phyloP scores from a whole-genome alignment of 163 green algal genomes.

The Coccomyxa subellipsoidea region DNA sequence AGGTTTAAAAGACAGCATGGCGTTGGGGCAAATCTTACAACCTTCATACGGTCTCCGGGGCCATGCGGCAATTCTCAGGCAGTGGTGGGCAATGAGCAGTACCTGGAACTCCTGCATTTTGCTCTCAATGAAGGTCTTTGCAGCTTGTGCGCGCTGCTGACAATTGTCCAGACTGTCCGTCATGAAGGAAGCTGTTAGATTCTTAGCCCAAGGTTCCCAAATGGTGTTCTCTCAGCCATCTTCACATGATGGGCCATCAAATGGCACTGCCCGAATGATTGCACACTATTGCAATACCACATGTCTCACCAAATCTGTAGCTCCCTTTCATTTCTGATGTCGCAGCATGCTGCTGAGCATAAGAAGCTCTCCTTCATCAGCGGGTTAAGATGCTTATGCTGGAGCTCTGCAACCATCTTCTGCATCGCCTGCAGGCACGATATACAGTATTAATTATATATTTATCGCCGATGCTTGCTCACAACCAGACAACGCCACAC shows the following conservation, averaged over 20 bases:
- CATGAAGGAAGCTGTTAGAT: too few relatives aligned
- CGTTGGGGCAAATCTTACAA: too few relatives aligned
- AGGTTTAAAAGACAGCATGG: not conserved
- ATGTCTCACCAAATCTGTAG: not conserved
- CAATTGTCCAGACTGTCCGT: not conserved
- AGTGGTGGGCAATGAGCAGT: too few relatives aligned
- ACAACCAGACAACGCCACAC: not conserved
- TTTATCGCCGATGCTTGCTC: not conserved
- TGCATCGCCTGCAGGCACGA: not conserved
- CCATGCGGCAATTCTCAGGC: too few relatives aligned
- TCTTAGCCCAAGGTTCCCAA: too few relatives aligned
- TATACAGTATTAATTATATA: not conserved
- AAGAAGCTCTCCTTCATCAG: conserved; percentile 7
- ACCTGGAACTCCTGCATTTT: not conserved
- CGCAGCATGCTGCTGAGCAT: not conserved
- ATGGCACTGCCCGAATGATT: not conserved
- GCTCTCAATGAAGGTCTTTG: not conserved
- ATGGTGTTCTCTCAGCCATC: too few relatives aligned
- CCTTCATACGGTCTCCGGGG: too few relatives aligned
- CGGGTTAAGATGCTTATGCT: not conserved
- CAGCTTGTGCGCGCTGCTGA: not conserved
- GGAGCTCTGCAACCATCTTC: not conserved
- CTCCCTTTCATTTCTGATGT: not conserved
- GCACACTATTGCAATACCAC: not conserved
- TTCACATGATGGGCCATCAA: not conserved